Base-by-base conservation (phyloP, 1,284 basidiomycete species). In the Albatrellus sp. region DNA sequence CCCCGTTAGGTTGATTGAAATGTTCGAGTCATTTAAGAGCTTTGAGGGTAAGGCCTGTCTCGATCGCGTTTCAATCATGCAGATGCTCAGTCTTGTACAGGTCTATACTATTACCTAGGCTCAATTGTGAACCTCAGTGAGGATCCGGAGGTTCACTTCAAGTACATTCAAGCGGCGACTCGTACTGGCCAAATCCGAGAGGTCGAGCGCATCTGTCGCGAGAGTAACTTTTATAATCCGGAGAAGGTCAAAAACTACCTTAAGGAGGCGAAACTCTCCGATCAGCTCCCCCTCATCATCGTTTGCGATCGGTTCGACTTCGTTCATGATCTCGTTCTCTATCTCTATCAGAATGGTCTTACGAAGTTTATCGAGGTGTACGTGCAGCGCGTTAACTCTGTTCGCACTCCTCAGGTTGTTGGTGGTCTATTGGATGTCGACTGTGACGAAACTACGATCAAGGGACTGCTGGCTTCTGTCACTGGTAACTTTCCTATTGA, bases 181-280 rank as follows among this genome's bases (percentile, higher is more conserved):
- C 84, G 96, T 37, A 99, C 96, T 16, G 94, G 94, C 37, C 96
- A 98, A 62, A 92, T 98, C 57, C 84, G 96, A 48, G 96, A 99
- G 62, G 96, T 99, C 50, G 96, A 99, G 68, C 90, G 96, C 48
- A 94, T 99, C 58, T 96, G 92, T 62, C 77, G 96, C 51, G 96
- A 99, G 70, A 91, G 88, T 62, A 98, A 98, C 68, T 75, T 73
- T 67, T 98, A 98, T 76, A 96, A 96, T 65, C 90, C 96, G 2
- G 96, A 99, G 70, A 99, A 99, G 68, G 96, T 98, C 73, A 98
- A 98, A 75, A 99, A 99, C 71, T 98, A 97, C 83, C 81, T 98
- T 65, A 94, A 93, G 63, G 96, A 99, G 62, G 94, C 94, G 57
- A 96, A 97, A 60, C 81, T 99, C 33, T 68, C 82, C 37, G 96